These are phyloP conservation scores for Pulveroboletus sp. DNA, from an alignment of 768 basidiomycete species.

Conservation along the genomic window DNA sequence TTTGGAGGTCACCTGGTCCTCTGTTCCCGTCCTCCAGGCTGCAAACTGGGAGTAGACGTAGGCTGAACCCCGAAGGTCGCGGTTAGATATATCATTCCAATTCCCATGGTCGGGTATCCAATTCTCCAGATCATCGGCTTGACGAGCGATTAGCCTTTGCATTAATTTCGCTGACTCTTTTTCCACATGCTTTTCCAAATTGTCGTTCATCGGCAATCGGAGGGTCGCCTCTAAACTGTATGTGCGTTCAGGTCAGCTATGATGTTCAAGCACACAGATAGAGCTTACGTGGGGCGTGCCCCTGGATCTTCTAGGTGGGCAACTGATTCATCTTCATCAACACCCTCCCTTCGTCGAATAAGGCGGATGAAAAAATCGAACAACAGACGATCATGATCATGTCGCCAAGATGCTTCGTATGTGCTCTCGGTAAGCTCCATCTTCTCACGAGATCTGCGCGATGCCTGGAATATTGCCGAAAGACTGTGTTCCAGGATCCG, in stretches of 20 bases:
- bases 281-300: constrained; percentile 4
- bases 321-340: background rate
- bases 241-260: background rate
- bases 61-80: too few relatives aligned
- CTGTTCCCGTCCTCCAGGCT: background rate
- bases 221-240: constrained; percentile 3
- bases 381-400: constrained; percentile 9
- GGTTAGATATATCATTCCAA: too few relatives aligned
- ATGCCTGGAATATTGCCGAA: constrained; percentile 11
- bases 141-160: too few relatives aligned
- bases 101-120: too few relatives aligned
- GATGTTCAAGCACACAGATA: background rate
- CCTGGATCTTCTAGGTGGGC: constrained; percentile 1
- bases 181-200: background rate
- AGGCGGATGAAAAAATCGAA: constrained; percentile 11
- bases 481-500: constrained; percentile 7
- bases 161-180: too few relatives aligned
- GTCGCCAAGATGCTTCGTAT: constrained; percentile 3
- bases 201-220: background rate
- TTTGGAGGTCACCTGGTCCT: background rate
- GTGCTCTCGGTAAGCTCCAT: background rate
- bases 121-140: too few relatives aligned
- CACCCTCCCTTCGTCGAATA: background rate
- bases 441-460: constrained; percentile 8
- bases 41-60: background rate